Evolutionary conservation across 768 basidiomycete genomes (phyloP).

Genomic region (Saitozyma sp.): DNA sequence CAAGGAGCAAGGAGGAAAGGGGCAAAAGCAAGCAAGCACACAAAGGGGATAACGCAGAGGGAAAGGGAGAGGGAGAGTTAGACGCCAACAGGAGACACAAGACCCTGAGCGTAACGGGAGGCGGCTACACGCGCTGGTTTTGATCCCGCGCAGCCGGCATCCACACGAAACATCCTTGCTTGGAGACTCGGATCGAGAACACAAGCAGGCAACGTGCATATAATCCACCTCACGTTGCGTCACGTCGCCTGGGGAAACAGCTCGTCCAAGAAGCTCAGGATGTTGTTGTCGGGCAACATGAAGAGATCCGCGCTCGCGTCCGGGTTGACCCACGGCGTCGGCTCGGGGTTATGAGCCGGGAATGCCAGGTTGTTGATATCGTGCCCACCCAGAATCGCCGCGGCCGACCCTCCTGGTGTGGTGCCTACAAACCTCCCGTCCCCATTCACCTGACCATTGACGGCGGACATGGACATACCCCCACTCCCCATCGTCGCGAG

Average conservation of each 20-base stretch:
- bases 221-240: too few relatives aligned
- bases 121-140: conserved; percentile 47
- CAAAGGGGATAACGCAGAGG: background rate
- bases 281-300: background rate
- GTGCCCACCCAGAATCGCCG: background rate
- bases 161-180: background rate
- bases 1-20: background rate
- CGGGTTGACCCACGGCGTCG: background rate
- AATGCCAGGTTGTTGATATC: background rate
- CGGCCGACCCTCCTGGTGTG: background rate
- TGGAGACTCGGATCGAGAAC: too few relatives aligned
- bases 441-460: too few relatives aligned
- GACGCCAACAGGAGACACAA: background rate
- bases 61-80: background rate
- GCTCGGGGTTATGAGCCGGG: background rate
- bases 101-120: background rate
- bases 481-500: background rate
- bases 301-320: background rate
- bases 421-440: too few relatives aligned
- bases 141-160: conserved; percentile 64
- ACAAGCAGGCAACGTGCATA: too few relatives aligned
- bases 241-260: background rate
- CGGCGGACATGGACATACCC: background rate
- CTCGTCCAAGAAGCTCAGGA: background rate
- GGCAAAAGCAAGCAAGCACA: background rate